phyloP scores from a whole-genome alignment of 345 rosid genomes.

The Eucalyptus decipiens region DNA sequence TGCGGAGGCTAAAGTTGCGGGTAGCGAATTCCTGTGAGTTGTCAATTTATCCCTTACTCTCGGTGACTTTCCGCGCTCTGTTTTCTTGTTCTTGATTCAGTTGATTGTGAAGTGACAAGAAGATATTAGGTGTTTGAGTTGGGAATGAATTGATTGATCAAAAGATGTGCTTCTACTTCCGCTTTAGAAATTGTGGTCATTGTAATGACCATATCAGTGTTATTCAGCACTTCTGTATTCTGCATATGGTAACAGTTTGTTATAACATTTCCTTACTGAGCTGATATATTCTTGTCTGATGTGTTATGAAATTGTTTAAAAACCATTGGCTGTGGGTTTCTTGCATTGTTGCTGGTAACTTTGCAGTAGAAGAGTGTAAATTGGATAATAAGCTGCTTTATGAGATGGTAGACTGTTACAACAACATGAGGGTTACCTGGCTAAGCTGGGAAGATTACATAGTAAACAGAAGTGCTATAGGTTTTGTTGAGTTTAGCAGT shows the following conservation, averaged over 20 bases:
- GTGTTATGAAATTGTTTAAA: neutral
- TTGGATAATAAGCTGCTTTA: neutral
- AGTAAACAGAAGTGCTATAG: neutral
- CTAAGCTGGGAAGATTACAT: neutral
- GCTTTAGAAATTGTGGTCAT: neutral
- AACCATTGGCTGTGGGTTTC: neutral
- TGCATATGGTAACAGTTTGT: neutral
- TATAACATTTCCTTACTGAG: neutral
- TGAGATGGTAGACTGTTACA: neutral
- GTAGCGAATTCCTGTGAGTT: constrained; percentile 60
- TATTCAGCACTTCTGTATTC: neutral
- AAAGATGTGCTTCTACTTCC: neutral
- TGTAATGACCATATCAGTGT: neutral
- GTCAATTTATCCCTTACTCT: neutral
- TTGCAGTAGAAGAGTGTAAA: neutral
- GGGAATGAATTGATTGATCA: neutral
- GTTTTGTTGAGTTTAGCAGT: neutral
- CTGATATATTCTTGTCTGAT: neutral
- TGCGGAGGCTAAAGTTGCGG: constrained; percentile 83
- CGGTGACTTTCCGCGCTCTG: neutral
- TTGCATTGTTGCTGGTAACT: neutral
- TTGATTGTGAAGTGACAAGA: neutral
- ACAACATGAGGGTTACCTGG: neutral
- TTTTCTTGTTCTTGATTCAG: neutral
- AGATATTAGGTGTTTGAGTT: neutral